A percentile compares a stretch with the other conserved stretches of the same genome.
Evolutionary conservation across 331 rosid species (phyloP).

Genomic region (Malus hybrid): DNA sequence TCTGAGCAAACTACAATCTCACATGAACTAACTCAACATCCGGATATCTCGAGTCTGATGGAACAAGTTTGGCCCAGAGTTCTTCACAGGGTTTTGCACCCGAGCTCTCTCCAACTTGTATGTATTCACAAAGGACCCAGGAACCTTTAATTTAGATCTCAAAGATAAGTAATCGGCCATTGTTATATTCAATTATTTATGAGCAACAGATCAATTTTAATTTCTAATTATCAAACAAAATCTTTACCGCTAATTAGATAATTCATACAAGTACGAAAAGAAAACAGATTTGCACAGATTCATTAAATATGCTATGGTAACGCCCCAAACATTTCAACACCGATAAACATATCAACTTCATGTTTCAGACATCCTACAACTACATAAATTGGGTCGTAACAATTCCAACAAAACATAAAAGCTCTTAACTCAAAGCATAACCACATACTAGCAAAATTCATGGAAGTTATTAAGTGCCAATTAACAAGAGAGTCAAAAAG

Average conservation of each 20-base stretch:
- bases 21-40: conserved; percentile 57
- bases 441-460: too few relatives aligned
- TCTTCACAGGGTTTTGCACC: conserved; percentile 38
- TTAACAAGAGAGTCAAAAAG: too few relatives aligned
- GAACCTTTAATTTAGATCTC: not conserved
- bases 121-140: not conserved
- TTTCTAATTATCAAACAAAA: not conserved
- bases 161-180: not conserved
- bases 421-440: not conserved
- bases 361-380: not conserved
- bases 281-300: not conserved
- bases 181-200: not conserved
- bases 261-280: not conserved
- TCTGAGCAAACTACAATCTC: conserved; percentile 48
- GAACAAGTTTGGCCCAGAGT: conserved; percentile 85
- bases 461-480: too few relatives aligned
- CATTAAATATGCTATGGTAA: not conserved
- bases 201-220: not conserved
- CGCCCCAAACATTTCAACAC: not conserved
- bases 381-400: not conserved
- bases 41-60: conserved; percentile 40
- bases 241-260: not conserved
- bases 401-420: not conserved
- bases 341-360: not conserved
- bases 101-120: conserved; percentile 52